These are phyloP conservation scores for Quercus alba DNA, from an alignment of 306 rosid species.

Conservation along the genomic window DNA sequence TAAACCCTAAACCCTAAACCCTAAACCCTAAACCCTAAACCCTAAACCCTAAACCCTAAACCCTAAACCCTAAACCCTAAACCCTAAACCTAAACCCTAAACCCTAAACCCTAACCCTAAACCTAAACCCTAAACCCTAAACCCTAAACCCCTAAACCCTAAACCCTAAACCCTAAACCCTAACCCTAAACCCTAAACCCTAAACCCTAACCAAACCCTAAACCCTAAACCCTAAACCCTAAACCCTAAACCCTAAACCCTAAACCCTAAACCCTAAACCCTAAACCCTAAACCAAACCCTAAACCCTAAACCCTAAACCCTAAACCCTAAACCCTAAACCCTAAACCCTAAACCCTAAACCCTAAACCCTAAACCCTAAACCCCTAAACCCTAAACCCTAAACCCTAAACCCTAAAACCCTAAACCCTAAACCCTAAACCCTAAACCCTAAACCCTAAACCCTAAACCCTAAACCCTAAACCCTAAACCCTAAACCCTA, in stretches of 20 bases:
- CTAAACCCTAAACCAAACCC: no score
- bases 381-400: slow-evolving; percentile 20
- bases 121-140: not conserved
- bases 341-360: not conserved
- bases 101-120: not conserved
- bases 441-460: slow-evolving; percentile 22
- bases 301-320: not conserved
- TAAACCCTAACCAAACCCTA: no score
- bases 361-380: not conserved
- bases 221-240: no score
- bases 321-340: not conserved
- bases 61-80: not conserved
- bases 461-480: slow-evolving; percentile 9
- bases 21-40: not conserved
- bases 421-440: slow-evolving; percentile 22
- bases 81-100: no score
- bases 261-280: no score
- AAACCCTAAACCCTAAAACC: slow-evolving; percentile 17
- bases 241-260: no score
- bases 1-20: not conserved
- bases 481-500: no score
- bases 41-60: not conserved
- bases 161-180: not conserved
- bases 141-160: not conserved
- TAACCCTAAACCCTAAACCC: no score